Evolutionary conservation across 192 early-diverging fungal species (phyloP).

Genomic region (Gigaspora rosea): DNA sequence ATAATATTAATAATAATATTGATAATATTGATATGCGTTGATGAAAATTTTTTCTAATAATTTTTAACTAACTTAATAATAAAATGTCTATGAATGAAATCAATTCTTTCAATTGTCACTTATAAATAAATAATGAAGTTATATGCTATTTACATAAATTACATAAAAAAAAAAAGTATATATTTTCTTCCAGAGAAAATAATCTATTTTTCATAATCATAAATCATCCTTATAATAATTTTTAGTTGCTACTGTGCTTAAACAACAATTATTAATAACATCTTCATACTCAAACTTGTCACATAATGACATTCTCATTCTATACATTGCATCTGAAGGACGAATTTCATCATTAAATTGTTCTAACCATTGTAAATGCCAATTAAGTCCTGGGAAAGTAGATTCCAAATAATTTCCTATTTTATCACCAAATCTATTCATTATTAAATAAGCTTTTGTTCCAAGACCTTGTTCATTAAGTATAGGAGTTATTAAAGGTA

Average conservation of each 20-base stretch:
- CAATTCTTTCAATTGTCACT: too few species aligned
- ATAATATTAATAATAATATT: too few species aligned
- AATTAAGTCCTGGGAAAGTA: conserved; percentile 1
- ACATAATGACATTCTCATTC: background rate
- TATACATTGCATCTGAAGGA: background rate
- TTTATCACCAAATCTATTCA: conserved; percentile 19
- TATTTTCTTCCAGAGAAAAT: too few species aligned
- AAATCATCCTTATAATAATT: background rate
- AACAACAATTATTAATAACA: conserved; percentile 13
- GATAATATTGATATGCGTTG: too few species aligned
- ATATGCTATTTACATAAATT: too few species aligned
- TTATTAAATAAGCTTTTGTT: background rate
- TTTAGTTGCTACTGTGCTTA: background rate
- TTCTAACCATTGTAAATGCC: conserved; percentile 7
- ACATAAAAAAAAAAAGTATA: too few species aligned
- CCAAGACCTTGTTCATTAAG: background rate
- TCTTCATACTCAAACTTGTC: conserved; percentile 20
- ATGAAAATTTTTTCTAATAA: too few species aligned
- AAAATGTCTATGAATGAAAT: too few species aligned
- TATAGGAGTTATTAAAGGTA: background rate
- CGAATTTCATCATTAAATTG: background rate
- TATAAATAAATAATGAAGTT: too few species aligned
- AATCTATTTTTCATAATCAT: too few species aligned
- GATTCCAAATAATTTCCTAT: conserved; percentile 21
- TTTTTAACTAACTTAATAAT: too few species aligned